Conservation (phyloP, 345 rosid species). For the Capsella bursapastoris region DNA sequence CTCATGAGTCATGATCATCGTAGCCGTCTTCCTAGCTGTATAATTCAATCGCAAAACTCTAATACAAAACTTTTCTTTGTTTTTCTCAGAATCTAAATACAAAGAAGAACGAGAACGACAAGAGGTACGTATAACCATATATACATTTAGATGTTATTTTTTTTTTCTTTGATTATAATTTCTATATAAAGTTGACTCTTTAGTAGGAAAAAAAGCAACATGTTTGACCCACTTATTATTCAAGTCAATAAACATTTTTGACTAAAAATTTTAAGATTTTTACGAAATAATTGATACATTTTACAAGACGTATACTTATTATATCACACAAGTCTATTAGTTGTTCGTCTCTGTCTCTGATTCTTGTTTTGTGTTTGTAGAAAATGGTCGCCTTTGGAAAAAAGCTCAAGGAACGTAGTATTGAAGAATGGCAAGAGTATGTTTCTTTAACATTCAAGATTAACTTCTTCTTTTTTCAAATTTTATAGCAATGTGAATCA, state of each 20-base stretch:
- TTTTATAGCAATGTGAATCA: slow-evolving; percentile 19
- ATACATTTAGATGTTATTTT: background rate
- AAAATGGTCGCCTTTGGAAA: slow-evolving; percentile 47
- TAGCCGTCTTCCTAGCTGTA: background rate
- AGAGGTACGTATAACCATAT: background rate
- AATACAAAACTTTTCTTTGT: background rate
- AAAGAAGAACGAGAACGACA: background rate
- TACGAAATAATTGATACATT: background rate
- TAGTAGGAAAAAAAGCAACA: background rate
- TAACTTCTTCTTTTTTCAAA: background rate
- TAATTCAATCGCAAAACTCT: slow-evolving; percentile 3
- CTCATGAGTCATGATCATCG: too few species aligned
- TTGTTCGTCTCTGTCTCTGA: background rate
- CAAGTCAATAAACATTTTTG: background rate
- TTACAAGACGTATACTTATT: too few species aligned
- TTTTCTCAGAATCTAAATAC: slow-evolving; percentile 14
- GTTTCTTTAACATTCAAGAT: slow-evolving; percentile 26
- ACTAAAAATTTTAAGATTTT: background rate
- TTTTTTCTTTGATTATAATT: background rate
- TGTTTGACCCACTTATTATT: slow-evolving; percentile 6
- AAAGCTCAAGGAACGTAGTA: slow-evolving; percentile 40
- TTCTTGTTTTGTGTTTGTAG: slow-evolving; percentile 24
- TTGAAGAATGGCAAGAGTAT: slow-evolving; percentile 89
- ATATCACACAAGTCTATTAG: too few species aligned
- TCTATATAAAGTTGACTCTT: slow-evolving; percentile 5